Conservation (phyloP, 441 rosid species). For the Bocquillonia castaneifolia region DNA sequence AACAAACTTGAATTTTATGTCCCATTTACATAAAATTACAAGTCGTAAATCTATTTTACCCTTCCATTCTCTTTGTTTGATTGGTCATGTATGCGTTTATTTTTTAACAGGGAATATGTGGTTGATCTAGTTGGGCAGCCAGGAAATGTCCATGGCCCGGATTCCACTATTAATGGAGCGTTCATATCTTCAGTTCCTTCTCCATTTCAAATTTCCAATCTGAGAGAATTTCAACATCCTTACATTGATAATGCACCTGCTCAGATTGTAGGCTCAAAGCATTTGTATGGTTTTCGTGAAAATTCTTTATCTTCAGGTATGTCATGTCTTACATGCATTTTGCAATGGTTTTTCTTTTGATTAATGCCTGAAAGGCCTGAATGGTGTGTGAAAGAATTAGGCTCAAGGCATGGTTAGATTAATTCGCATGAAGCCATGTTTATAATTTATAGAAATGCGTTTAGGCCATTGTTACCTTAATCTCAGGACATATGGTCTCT, state of each 20-base stretch:
- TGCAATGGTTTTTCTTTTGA: not conserved
- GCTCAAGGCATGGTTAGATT: not conserved
- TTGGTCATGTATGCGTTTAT: slow-evolving; percentile 13
- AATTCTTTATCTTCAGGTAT: slow-evolving; percentile 44
- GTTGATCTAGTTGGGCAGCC: slow-evolving; percentile 94
- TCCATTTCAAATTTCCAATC: slow-evolving; percentile 55
- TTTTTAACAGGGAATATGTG: slow-evolving; percentile 77
- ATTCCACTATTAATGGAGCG: slow-evolving; percentile 81
- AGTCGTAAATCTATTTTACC: not conserved
- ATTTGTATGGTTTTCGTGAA: slow-evolving; percentile 30
- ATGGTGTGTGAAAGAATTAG: slow-evolving; percentile 9
- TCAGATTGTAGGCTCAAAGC: slow-evolving; percentile 33
- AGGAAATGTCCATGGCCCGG: slow-evolving; percentile 81
- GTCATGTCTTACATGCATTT: slow-evolving; percentile 9
- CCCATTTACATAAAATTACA: not conserved
- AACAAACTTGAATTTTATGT: no score
- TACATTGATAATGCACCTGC: slow-evolving; percentile 33
- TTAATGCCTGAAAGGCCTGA: slow-evolving; percentile 1
- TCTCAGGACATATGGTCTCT: not conserved
- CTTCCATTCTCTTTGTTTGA: not conserved
- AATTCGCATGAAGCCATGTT: not conserved
- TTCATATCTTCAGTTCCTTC: slow-evolving; percentile 54
- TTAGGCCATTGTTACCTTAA: not conserved
- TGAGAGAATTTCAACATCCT: slow-evolving; percentile 43
- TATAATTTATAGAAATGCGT: not conserved